phyloP scores from a whole-genome alignment of 768 basidiomycete genomes.

The Lenzites betulinus region DNA sequence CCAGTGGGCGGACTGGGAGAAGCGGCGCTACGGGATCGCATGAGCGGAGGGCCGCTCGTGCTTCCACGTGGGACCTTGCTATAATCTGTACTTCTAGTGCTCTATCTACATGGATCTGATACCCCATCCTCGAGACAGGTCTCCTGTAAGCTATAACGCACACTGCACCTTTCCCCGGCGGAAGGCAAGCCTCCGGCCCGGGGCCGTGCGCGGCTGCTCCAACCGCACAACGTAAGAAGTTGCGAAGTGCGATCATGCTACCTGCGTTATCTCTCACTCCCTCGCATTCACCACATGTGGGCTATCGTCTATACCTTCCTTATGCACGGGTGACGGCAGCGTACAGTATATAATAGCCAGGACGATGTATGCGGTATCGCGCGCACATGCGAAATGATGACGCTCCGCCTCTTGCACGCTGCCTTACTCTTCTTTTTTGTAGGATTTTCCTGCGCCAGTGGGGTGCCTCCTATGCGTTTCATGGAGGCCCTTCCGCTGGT shows the following conservation, averaged over 20 bases:
- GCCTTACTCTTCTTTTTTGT: neutral
- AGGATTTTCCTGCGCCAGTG: neutral
- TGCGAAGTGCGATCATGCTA: slow-evolving; percentile 6
- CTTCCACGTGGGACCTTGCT: too few species aligned
- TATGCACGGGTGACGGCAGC: too few species aligned
- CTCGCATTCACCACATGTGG: neutral
- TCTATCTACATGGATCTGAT: too few species aligned
- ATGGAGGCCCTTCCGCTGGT: slow-evolving; percentile 9
- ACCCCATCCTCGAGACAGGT: neutral
- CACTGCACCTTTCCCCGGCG: too few species aligned
- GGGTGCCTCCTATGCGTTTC: neutral
- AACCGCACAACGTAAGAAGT: neutral
- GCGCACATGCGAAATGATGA: neutral
- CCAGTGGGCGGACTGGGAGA: slow-evolving; percentile 56
- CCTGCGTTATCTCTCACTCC: slow-evolving; percentile 8
- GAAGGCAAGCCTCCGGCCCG: too few species aligned
- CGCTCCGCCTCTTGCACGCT: neutral
- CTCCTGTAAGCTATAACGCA: too few species aligned
- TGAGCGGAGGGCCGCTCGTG: neutral
- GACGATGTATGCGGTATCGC: neutral
- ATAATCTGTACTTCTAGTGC: too few species aligned
- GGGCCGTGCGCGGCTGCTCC: neutral
- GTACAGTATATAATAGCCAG: neutral
- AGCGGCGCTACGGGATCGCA: slow-evolving; percentile 16
- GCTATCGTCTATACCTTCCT: too few species aligned